A percentile compares a stretch with the other conserved stretches of the same genome.
These are phyloP conservation scores for Ascochyta fabae DNA, from an alignment of 2,329 filamentous ascomycete species.

Conservation along the genomic window DNA sequence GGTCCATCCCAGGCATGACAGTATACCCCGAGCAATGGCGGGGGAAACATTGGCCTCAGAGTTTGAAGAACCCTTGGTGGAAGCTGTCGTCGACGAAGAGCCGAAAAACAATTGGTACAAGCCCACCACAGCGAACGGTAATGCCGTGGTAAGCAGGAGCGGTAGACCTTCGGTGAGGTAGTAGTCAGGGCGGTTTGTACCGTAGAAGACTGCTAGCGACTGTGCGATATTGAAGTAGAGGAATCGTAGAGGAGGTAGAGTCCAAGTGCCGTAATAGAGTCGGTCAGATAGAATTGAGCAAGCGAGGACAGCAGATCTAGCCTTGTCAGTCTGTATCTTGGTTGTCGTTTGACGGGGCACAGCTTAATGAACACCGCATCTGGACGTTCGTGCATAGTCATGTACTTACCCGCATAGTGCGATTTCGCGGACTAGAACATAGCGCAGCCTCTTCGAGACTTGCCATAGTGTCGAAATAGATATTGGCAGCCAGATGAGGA, in stretches of 20 bases:
- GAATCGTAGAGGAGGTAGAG: slow-evolving; percentile 86
- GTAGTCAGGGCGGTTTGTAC: slow-evolving; percentile 88
- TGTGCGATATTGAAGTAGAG: slow-evolving; percentile 90
- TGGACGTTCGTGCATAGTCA: slow-evolving; percentile 1
- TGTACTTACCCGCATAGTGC: slow-evolving; percentile 62
- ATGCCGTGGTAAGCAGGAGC: slow-evolving; percentile 79
- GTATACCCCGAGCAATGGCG: slow-evolving; percentile 20
- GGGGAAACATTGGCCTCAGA: neutral
- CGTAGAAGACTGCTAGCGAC: slow-evolving; percentile 90
- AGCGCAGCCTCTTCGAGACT: slow-evolving; percentile 53
- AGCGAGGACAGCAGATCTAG: slow-evolving; percentile 63
- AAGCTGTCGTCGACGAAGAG: neutral
- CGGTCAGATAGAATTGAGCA: slow-evolving; percentile 73
- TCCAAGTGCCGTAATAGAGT: slow-evolving; percentile 83
- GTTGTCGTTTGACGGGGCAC: neutral
- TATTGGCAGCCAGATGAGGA: slow-evolving; percentile 81
- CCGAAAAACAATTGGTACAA: slow-evolving; percentile 57
- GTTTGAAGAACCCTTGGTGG: neutral
- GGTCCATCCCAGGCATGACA: slow-evolving; percentile 43
- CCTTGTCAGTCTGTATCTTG: slow-evolving; percentile 25
- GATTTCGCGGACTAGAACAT: slow-evolving; percentile 67
- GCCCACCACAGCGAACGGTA: slow-evolving; percentile 76
- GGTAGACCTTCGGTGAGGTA: slow-evolving; percentile 91
- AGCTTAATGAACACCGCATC: neutral
- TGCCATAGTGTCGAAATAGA: slow-evolving; percentile 60